phyloP scores from a whole-genome alignment of 2,329 filamentous ascomycete genomes.

The Neopestalotiopsis rosae region DNA sequence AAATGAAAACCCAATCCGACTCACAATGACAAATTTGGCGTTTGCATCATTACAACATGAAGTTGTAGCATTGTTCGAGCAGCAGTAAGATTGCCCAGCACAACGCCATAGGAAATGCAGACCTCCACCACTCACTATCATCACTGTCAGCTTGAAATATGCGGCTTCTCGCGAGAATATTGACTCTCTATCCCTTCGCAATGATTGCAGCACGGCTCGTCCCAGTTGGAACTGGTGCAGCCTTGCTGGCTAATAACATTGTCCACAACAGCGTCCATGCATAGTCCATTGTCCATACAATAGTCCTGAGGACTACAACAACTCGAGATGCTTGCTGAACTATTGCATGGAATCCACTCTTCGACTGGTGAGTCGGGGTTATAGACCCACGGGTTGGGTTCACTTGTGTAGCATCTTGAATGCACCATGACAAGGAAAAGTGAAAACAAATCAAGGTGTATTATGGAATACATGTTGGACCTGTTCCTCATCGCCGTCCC shows the following conservation, averaged over 20 bases:
- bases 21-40: slow-evolving; percentile 2
- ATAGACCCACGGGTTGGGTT: slow-evolving; percentile 14
- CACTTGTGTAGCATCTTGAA: slow-evolving; percentile 19
- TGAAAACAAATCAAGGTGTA: neutral
- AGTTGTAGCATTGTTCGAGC: slow-evolving; percentile 21
- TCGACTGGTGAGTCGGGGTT: slow-evolving; percentile 13
- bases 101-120: slow-evolving; percentile 23
- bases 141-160: neutral
- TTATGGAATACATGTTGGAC: neutral
- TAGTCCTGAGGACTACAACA: slow-evolving; percentile 32
- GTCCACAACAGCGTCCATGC: slow-evolving; percentile 30
- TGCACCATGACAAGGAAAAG: neutral
- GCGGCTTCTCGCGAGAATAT: neutral
- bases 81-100: slow-evolving; percentile 22
- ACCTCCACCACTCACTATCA: slow-evolving; percentile 20
- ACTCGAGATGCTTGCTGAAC: slow-evolving; percentile 23
- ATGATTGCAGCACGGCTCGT: slow-evolving; percentile 28
- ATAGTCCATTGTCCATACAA: slow-evolving; percentile 36
- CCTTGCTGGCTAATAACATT: slow-evolving; percentile 35
- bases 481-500: no score
- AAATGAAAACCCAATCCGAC: slow-evolving; percentile 12
- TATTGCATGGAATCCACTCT: slow-evolving; percentile 27
- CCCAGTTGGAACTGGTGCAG: slow-evolving; percentile 33
- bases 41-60: slow-evolving; percentile 22
- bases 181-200: slow-evolving; percentile 24